Conservation (phyloP, 2,329 filamentous ascomycete genomes). For the Alternaria tenuissima region DNA sequence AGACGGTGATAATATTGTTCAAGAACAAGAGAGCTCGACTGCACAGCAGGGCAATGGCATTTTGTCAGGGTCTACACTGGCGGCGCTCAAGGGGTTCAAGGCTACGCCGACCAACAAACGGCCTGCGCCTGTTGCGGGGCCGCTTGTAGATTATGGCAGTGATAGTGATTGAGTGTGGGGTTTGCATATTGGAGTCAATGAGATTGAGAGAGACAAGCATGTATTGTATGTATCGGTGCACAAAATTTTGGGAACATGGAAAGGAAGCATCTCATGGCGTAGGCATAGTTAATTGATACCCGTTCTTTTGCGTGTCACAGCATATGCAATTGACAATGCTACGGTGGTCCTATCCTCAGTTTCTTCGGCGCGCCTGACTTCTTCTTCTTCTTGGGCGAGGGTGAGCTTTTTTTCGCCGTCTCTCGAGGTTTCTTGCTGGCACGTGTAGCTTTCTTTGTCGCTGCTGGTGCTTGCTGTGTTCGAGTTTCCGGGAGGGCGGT, state of each 20-base stretch:
- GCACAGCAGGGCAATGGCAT: conserved; percentile 65
- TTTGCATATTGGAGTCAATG: neutral
- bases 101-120: conserved; percentile 58
- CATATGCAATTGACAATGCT: neutral
- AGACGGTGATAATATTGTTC: conserved; percentile 10
- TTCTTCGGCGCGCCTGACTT: neutral
- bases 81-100: conserved; percentile 70
- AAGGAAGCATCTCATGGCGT: conserved; percentile 2
- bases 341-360: neutral
- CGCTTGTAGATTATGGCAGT: conserved; percentile 87
- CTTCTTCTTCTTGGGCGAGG: neutral
- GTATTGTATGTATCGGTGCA: neutral
- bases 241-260: no score
- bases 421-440: no score
- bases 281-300: conserved; percentile 9
- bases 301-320: neutral
- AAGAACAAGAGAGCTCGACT: conserved; percentile 24
- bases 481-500: no score
- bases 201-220: neutral
- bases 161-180: conserved; percentile 64
- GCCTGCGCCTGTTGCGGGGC: conserved; percentile 66
- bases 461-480: no score
- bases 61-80: conserved; percentile 81
- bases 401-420: no score
- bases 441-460: no score